Evolutionary conservation across 2,329 filamentous ascomycete species (phyloP).

Genomic region (Aspergillus awamori): DNA sequence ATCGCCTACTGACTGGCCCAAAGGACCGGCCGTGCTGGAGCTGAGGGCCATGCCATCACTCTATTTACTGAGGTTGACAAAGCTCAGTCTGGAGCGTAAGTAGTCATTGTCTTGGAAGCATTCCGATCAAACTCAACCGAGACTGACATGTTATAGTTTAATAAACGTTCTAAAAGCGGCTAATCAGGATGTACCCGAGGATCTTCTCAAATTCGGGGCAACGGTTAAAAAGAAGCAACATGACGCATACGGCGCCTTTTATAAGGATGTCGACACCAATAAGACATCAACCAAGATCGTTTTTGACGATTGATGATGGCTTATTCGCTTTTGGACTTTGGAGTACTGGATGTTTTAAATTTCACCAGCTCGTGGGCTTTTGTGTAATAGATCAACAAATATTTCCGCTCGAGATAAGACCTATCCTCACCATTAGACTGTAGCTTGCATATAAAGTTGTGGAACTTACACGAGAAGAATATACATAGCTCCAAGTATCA

Average conservation of each 20-base stretch:
- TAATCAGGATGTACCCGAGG: conserved; percentile 85
- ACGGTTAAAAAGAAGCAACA: conserved; percentile 99
- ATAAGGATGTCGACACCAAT: conserved; percentile 82
- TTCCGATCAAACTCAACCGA: background rate
- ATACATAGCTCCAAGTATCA: conserved; percentile 56
- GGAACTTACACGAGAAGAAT: conserved; percentile 62
- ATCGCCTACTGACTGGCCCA: conserved; percentile 15
- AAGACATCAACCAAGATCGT: conserved; percentile 89
- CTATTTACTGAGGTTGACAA: conserved; percentile 97
- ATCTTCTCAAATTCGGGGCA: conserved; percentile 90
- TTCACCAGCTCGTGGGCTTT: conserved; percentile 24
- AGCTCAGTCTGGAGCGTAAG: conserved; percentile 81
- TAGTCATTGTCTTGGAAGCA: conserved; percentile 31
- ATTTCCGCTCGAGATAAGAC: conserved; percentile 40
- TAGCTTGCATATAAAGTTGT: background rate
- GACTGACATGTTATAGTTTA: conserved; percentile 57
- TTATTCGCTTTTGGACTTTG: conserved; percentile 26
- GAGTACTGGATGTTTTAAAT: conserved; percentile 17
- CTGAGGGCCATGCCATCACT: conserved; percentile 84
- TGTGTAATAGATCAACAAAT: conserved; percentile 31
- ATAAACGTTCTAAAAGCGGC: conserved; percentile 96
- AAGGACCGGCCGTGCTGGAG: conserved; percentile 89
- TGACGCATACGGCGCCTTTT: conserved; percentile 92
- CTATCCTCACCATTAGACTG: conserved; percentile 32
- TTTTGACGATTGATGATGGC: conserved; percentile 64